These are phyloP conservation scores for Lactarius sanguifluus DNA, from an alignment of 768 basidiomycete genomes.

Conservation along the genomic window DNA sequence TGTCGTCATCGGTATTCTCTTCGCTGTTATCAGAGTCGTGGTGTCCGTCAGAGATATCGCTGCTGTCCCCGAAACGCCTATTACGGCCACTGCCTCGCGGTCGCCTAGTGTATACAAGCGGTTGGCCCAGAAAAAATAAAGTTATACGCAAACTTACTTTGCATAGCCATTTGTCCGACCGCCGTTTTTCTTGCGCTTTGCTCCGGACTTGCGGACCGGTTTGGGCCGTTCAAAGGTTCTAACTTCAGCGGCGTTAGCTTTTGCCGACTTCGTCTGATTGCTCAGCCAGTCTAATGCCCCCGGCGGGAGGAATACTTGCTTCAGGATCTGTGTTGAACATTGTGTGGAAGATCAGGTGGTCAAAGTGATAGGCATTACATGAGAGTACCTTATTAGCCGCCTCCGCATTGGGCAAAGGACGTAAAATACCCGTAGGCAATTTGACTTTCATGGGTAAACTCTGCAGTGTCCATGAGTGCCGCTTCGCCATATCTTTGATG, in stretches of 20 bases:
- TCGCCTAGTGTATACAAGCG: conserved; percentile 18
- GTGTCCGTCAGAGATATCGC: conserved; percentile 35
- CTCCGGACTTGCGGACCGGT: conserved; percentile 52
- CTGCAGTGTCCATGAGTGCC: conserved; percentile 70
- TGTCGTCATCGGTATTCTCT: conserved; percentile 27
- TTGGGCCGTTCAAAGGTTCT: conserved; percentile 35
- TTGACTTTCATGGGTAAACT: conserved; percentile 80
- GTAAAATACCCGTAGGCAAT: conserved; percentile 81
- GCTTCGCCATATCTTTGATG: conserved; percentile 64
- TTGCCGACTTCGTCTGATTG: conserved; percentile 44
- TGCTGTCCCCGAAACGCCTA: conserved; percentile 34
- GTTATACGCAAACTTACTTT: conserved; percentile 41
- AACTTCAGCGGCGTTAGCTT: conserved; percentile 34
- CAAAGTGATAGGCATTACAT: background rate
- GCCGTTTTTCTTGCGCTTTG: conserved; percentile 55
- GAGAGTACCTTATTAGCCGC: conserved; percentile 57
- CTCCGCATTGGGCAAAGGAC: conserved; percentile 63
- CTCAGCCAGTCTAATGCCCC: conserved; percentile 57
- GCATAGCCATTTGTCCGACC: conserved; percentile 48
- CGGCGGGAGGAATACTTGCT: conserved; percentile 66
- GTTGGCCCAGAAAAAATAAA: conserved; percentile 10
- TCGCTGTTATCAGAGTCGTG: conserved; percentile 28
- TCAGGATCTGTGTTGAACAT: conserved; percentile 54
- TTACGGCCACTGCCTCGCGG: conserved; percentile 32
- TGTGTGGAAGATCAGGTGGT: background rate